Conservation (phyloP, 805 yeast genomes). For the Monosporozyma yasuniensis region DNA sequence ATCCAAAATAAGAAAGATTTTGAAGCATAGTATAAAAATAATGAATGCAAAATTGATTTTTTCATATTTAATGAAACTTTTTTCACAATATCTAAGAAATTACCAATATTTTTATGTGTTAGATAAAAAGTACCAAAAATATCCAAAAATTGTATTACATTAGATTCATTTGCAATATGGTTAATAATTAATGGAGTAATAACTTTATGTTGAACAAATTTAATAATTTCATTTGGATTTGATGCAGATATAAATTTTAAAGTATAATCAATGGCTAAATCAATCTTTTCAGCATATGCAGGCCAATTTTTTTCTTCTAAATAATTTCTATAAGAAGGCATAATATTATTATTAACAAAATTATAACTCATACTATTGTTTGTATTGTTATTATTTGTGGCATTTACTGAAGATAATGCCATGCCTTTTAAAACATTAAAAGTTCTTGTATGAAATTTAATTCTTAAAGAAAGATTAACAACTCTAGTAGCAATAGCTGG, state of each 20-base stretch:
- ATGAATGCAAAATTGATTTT: constrained; percentile 36
- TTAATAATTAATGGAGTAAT: constrained; percentile 21
- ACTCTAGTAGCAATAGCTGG: constrained; percentile 16
- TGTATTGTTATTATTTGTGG: background rate
- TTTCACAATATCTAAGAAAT: constrained; percentile 33
- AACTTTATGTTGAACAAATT: constrained; percentile 22
- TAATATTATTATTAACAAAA: constrained; percentile 8
- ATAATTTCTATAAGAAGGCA: constrained; percentile 15
- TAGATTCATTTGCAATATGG: constrained; percentile 32
- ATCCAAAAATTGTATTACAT: constrained; percentile 37
- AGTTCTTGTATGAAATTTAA: constrained; percentile 25
- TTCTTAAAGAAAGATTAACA: constrained; percentile 19
- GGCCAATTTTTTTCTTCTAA: constrained; percentile 11
- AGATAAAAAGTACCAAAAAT: constrained; percentile 35
- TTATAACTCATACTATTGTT: constrained; percentile 6
- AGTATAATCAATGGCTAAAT: constrained; percentile 33
- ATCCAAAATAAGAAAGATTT: constrained; percentile 41
- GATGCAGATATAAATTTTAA: constrained; percentile 40
- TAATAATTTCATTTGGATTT: constrained; percentile 35
- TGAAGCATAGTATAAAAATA: constrained; percentile 36
- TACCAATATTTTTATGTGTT: constrained; percentile 29
- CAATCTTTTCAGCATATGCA: constrained; percentile 23
- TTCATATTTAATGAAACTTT: constrained; percentile 31
- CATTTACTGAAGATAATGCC: constrained; percentile 1
- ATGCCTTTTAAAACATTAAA: constrained; percentile 26